Evolutionary conservation across 1,284 basidiomycete genomes (phyloP).

Genomic region (Pholiota adiposa): DNA sequence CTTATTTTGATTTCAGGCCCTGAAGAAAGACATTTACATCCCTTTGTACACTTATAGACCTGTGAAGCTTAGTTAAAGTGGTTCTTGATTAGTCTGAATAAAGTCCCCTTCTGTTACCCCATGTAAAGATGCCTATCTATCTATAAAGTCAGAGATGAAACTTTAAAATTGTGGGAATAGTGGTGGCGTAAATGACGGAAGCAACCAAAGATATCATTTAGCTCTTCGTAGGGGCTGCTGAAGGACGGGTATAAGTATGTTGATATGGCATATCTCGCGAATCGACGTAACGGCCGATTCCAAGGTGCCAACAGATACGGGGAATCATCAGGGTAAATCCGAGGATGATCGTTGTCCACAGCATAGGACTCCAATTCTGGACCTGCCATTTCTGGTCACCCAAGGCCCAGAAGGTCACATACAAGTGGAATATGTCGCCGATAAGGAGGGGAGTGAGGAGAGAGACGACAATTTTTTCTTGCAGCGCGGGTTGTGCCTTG

Average conservation of each 20-base stretch:
- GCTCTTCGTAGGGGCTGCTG: conserved; percentile 2
- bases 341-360: conserved; percentile 68
- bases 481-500: conserved; percentile 57
- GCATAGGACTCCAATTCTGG: conserved; percentile 63
- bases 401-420: conserved; percentile 71
- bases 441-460: conserved; percentile 69
- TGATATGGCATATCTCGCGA: conserved; percentile 50
- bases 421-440: conserved; percentile 68
- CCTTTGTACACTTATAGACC: conserved; percentile 6
- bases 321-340: conserved; percentile 70
- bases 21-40: neutral
- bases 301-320: conserved; percentile 71
- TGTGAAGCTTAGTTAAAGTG: neutral
- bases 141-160: neutral
- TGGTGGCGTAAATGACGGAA: no score
- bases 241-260: conserved; percentile 2
- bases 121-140: neutral
- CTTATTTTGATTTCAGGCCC: conserved; percentile 1
- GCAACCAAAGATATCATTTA: neutral
- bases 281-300: conserved; percentile 73
- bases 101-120: neutral
- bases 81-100: conserved; percentile 8
- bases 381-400: conserved; percentile 69
- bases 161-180: neutral
- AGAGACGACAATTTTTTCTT: conserved; percentile 68